These are phyloP conservation scores for Cnidoscolus chayamansa DNA, from an alignment of 441 rosid genomes.

Conservation along the genomic window DNA sequence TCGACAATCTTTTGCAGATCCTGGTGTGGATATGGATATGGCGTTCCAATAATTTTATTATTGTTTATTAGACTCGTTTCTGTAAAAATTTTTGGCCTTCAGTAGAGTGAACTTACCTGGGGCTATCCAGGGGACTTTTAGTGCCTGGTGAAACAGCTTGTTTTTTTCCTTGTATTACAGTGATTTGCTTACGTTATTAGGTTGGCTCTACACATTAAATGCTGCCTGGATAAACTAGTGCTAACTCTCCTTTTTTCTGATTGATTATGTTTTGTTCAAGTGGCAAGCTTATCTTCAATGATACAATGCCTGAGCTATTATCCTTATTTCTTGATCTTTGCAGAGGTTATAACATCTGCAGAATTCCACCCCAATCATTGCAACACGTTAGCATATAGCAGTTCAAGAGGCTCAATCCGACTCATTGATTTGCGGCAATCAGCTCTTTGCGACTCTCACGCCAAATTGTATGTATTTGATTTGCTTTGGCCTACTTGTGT, in stretches of 20 bases:
- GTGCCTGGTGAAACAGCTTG: background rate
- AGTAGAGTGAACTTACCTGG: background rate
- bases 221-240: background rate
- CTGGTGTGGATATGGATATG: background rate
- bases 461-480: slow-evolving; percentile 44
- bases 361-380: slow-evolving; percentile 95
- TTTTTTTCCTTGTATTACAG: background rate
- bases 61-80: background rate
- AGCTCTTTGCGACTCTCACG: slow-evolving; percentile 75
- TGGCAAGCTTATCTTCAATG: slow-evolving; percentile 8
- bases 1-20: background rate
- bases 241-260: background rate
- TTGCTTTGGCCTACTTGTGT: background rate
- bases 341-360: slow-evolving; percentile 99
- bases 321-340: slow-evolving; percentile 24
- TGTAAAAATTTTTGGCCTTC: background rate
- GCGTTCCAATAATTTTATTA: background rate
- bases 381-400: slow-evolving; percentile 84
- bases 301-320: slow-evolving; percentile 7
- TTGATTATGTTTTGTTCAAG: background rate
- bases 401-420: slow-evolving; percentile 95
- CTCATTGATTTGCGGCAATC: slow-evolving; percentile 94
- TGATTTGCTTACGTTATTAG: background rate
- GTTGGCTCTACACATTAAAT: background rate
- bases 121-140: background rate